Conservation (phyloP, 495 filamentous ascomycete species). For the Paragyromitra xinjiangensis region DNA sequence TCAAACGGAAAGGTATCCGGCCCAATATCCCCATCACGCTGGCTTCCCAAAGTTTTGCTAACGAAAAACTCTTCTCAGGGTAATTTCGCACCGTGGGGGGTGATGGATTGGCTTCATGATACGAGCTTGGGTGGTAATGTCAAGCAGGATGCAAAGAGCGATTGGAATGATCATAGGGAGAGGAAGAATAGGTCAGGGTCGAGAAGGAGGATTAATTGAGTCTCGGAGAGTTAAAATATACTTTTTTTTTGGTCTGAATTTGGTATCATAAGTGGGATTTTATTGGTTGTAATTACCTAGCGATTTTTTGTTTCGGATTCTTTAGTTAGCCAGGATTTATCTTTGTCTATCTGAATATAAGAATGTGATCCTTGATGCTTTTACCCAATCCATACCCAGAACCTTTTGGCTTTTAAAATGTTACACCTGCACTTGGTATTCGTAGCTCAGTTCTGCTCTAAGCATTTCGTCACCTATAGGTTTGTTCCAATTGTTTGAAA, state of each 20-base stretch:
- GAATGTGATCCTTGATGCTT: too few relatives aligned
- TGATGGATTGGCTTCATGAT: slow-evolving; percentile 79
- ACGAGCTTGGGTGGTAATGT: slow-evolving; percentile 69
- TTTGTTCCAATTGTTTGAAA: too few relatives aligned
- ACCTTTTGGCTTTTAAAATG: too few relatives aligned
- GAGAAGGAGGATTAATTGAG: background rate
- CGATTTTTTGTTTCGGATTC: too few relatives aligned
- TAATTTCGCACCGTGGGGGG: slow-evolving; percentile 80
- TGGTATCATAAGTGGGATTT: background rate
- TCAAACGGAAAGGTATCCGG: slow-evolving; percentile 60
- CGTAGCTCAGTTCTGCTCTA: too few relatives aligned
- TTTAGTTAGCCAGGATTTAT: too few relatives aligned
- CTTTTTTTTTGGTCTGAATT: background rate
- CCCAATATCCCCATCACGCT: background rate
- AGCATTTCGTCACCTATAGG: too few relatives aligned
- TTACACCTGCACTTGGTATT: too few relatives aligned
- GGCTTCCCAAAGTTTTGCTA: background rate
- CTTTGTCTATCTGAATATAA: too few relatives aligned
- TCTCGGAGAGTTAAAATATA: background rate
- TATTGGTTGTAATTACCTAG: background rate
- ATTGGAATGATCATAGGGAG: slow-evolving; percentile 1
- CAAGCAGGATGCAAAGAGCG: slow-evolving; percentile 65
- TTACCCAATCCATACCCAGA: too few relatives aligned
- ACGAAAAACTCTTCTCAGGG: slow-evolving; percentile 65
- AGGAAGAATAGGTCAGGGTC: slow-evolving; percentile 13